Evolutionary conservation across 768 basidiomycete species (phyloP), one percentile per base, ranked within the genome.

Genomic region (Boletus barrowsii): DNA sequence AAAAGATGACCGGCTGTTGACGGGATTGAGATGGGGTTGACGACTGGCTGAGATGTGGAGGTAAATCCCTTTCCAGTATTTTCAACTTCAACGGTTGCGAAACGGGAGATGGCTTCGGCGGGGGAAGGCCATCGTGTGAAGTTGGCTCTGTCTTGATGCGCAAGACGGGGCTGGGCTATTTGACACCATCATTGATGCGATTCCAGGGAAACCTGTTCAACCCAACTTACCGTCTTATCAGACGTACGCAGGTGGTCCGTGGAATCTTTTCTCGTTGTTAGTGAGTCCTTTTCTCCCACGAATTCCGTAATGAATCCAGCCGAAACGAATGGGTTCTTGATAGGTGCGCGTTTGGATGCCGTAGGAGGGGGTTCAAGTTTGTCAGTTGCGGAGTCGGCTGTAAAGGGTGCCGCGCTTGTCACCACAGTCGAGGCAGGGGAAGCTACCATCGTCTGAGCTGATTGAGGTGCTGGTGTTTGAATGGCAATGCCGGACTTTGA

Each of bases 281-380:
- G 30, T 5, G 66, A 63, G 13, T 65, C 61, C 18, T 62, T 63
- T 35, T 59, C 59, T 18, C 69, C 71, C 32, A 71, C 70, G 35
- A 80, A 79, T 47, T 77, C 77, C 14, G 75, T 76, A 53, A 79
- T 66, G 43, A 79, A 76, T 18, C 80, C 79, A n/a, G 73, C 76
- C 10, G 79, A 79, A 11, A 81, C 74, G 51, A 82, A 80, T n/a
- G 78, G 73, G 62, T 77, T 80, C 42, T 64, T 62, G 37, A 71
- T 43, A 4, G 57, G 39, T 9, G 59, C 51, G 39, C 66, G 69
- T 54, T 60, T 61, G 26, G 53, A 41, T 41, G 35, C 46, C 4
- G 36, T 18, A 14, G 53, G 29, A 22, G 56, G 47, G 9, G 48
- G 29, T 30, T 53, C 55, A 17, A 42, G 41, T 26, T 57, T 68